These are phyloP conservation scores for Oryza glaberrima DNA, from an alignment of 176 grass and related monocot genomes.

Conservation along the genomic window DNA sequence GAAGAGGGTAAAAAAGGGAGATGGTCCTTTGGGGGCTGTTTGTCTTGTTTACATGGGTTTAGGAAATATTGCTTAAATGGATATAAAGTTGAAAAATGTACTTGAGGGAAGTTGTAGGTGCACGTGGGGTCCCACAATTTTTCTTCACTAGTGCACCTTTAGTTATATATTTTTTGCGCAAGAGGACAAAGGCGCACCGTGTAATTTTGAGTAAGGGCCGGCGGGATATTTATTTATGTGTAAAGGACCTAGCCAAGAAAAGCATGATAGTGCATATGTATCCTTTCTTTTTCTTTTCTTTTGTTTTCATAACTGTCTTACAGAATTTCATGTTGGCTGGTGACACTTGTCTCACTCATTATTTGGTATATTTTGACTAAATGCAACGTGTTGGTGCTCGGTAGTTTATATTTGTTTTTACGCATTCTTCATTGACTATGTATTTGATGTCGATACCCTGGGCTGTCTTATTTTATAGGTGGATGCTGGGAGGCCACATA, in stretches of 20 bases:
- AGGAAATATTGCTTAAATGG: conserved; percentile 14
- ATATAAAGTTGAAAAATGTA: conserved; percentile 9
- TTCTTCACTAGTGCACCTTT: not conserved
- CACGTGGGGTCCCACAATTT: conserved; percentile 20
- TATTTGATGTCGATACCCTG: conserved; percentile 4
- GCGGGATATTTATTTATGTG: not conserved
- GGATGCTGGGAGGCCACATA: conserved; percentile 17
- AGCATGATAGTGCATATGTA: not conserved
- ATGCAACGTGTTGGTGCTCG: not conserved
- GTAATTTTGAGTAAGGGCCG: not conserved
- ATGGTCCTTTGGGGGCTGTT: not conserved
- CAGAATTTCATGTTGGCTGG: not conserved
- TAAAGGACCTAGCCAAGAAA: not conserved
- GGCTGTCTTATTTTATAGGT: conserved; percentile 22
- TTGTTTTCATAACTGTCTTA: conserved; percentile 2
- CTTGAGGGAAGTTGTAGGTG: conserved; percentile 9
- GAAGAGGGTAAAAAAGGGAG: not conserved
- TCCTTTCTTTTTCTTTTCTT: not conserved
- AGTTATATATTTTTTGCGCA: not conserved
- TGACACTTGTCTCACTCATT: conserved; percentile 16
- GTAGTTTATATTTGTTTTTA: not conserved
- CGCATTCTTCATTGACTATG: conserved; percentile 13
- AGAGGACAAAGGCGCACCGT: not conserved
- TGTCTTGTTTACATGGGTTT: not conserved
- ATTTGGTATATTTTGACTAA: not conserved